phyloP scores from a whole-genome alignment of 148 eudicot genomes.

The Silene latifolia region DNA sequence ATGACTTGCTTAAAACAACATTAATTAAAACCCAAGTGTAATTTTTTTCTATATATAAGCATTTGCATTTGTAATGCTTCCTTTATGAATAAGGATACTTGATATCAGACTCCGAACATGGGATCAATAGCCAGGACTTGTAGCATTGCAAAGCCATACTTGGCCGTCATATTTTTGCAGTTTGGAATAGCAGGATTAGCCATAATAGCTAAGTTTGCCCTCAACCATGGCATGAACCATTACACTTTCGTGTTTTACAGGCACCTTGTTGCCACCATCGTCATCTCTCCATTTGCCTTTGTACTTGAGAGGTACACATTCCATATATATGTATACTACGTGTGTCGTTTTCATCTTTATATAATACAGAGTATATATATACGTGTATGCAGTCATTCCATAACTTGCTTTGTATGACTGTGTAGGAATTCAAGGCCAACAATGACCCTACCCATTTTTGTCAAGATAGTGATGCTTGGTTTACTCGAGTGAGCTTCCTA shows the following conservation, averaged over 20 bases:
- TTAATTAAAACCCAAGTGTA: not conserved
- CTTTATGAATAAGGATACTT: not conserved
- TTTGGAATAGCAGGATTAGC: slow-evolving; percentile 63
- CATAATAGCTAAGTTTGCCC: slow-evolving; percentile 53
- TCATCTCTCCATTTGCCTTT: slow-evolving; percentile 68
- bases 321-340: not conserved
- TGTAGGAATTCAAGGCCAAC: slow-evolving; percentile 73
- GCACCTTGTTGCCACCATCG: slow-evolving; percentile 50
- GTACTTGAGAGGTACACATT: slow-evolving; percentile 32
- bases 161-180: slow-evolving; percentile 53
- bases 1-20: no score
- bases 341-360: no score
- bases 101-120: not conserved
- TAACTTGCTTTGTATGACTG: slow-evolving; percentile 1
- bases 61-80: slow-evolving; percentile 11
- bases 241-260: slow-evolving; percentile 62
- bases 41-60: not conserved
- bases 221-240: slow-evolving; percentile 69
- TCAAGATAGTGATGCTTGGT: slow-evolving; percentile 58
- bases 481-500: slow-evolving; percentile 55
- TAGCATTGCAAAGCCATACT: slow-evolving; percentile 43
- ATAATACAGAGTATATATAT: not conserved
- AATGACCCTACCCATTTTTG: slow-evolving; percentile 58
- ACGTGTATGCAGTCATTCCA: not conserved
- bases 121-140: not conserved